Base-by-base conservation (phyloP, 2,329 filamentous ascomycete genomes). In the Fusarium sp. region DNA sequence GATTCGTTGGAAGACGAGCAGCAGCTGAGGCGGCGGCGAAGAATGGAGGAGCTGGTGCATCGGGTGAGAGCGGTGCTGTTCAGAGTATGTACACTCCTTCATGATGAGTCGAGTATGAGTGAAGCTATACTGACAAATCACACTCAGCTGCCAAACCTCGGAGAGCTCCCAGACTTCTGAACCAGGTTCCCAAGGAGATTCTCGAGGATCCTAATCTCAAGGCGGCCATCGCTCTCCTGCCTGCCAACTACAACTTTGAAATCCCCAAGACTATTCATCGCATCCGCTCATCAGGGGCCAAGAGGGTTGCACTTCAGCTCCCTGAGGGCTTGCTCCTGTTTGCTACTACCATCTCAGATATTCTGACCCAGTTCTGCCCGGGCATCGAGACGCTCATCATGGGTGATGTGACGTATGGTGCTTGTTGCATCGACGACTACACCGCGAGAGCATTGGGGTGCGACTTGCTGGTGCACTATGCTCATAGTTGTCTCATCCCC, bases 361-460 rank as follows among this genome's bases (percentile, higher is more conserved):
- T 99, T 74, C 84, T 99, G 51, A 93, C 92, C 0, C 91, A 94
- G 77, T 99, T 99, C 82, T 99, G 96, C 76, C 91, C 93, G 0
- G 93, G 92, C 1, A 91, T 91, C 40, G 93, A 96, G 78, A 98
- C 95, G 2, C 85, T 98, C 58, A 99, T 99, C 79, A 99, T 99
- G 96, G 96, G 96, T 66, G 96, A 99, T 78, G 96, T 99, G 44
- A 99, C 96, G 1, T 99, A 99, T 79, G 96, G 96, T 68, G 96
- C 96, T 20, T 99, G 96, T 83, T 99, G 96, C 77, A 97, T 99
- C 74, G 96, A 99, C 78, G 96, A 99, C 81, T 99, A 96, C 81
- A 99, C 96, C 0, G 96, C 96, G 1, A 86, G 95, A 46, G 96
- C 96, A 0, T 86, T 99, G 20, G 96, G 93, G 2, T 99, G 96